Percentiles rank a stretch among this genome's conserved stretches.
Evolutionary conservation across 441 rosid genomes (phyloP).

Genomic region (Syzygium syzygioides): DNA sequence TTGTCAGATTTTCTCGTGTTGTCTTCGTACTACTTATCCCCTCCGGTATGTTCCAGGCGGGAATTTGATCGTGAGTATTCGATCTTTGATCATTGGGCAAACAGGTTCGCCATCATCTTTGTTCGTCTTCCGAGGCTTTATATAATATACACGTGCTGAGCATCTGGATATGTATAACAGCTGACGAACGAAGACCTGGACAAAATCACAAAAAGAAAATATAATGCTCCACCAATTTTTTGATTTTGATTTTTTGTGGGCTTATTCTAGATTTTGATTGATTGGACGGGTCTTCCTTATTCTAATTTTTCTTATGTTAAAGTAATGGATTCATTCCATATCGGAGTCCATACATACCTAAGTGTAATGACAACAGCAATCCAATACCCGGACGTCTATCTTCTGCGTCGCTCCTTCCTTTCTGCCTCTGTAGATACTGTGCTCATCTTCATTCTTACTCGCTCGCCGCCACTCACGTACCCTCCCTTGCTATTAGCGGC

Average conservation of each 20-base stretch:
- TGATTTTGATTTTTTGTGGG: not conserved
- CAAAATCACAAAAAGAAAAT: not conserved
- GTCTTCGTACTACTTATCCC: not conserved
- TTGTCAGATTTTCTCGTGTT: not conserved
- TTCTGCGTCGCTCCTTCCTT: not conserved
- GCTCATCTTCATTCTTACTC: not conserved
- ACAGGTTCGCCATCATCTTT: not conserved
- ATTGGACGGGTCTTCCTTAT: not conserved
- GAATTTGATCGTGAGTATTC: not conserved
- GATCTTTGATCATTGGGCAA: not conserved
- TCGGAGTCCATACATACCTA: not conserved
- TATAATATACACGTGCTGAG: not conserved
- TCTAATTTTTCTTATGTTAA: not conserved
- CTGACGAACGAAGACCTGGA: not conserved
- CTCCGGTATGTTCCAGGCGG: not conserved
- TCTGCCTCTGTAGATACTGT: not conserved
- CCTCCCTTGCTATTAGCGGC: not conserved
- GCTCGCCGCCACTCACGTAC: not conserved
- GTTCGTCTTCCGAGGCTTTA: not conserved
- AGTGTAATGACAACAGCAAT: not conserved
- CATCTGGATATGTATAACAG: not conserved
- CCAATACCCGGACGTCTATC: not conserved
- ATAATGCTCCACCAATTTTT: accelerated
- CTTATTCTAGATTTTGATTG: not conserved
- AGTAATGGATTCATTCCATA: not conserved